These are phyloP conservation scores for Boletus reticulatus DNA, from an alignment of 768 basidiomycete species.

Conservation along the genomic window DNA sequence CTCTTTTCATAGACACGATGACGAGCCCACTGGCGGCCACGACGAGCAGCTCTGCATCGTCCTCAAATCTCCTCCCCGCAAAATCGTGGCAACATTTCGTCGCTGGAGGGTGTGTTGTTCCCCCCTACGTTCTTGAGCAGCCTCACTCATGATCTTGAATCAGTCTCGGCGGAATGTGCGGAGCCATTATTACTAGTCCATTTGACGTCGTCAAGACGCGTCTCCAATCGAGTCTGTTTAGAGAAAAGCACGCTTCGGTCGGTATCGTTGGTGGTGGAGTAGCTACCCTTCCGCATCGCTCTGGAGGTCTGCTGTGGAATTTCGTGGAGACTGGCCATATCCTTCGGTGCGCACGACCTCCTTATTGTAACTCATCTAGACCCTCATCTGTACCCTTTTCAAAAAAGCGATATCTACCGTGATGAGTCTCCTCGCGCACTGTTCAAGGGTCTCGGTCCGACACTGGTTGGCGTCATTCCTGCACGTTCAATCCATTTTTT, in stretches of 20 bases:
- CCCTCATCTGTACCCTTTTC: neutral
- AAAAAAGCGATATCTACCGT: constrained; percentile 76
- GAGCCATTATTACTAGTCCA: constrained; percentile 93
- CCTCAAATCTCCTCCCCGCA: constrained; percentile 49
- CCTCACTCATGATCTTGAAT: constrained; percentile 1
- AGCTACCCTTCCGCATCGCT: constrained; percentile 31
- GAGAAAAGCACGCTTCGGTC: constrained; percentile 39
- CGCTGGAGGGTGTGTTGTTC: constrained; percentile 73
- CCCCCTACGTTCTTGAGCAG: neutral
- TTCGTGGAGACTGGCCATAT: constrained; percentile 95
- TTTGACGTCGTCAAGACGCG: constrained; percentile 99
- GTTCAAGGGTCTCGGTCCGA: constrained; percentile 94
- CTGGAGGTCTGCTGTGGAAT: constrained; percentile 72
- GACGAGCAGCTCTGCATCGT: constrained; percentile 30
- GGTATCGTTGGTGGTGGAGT: constrained; percentile 32
- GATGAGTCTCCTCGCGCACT: constrained; percentile 87
- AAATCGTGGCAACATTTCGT: constrained; percentile 85
- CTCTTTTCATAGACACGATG: constrained; percentile 11
- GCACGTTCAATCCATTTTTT: constrained; percentile 98
- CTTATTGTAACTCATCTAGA: neutral
- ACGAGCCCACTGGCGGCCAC: constrained; percentile 3
- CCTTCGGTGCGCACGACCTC: constrained; percentile 53
- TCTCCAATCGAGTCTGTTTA: constrained; percentile 86
- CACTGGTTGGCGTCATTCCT: constrained; percentile 91
- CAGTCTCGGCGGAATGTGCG: constrained; percentile 96